Evolutionary conservation across 225 moss, liverwort and hornwort genomes (phyloP).

Genomic region (Pseudoscleropodium purum): DNA sequence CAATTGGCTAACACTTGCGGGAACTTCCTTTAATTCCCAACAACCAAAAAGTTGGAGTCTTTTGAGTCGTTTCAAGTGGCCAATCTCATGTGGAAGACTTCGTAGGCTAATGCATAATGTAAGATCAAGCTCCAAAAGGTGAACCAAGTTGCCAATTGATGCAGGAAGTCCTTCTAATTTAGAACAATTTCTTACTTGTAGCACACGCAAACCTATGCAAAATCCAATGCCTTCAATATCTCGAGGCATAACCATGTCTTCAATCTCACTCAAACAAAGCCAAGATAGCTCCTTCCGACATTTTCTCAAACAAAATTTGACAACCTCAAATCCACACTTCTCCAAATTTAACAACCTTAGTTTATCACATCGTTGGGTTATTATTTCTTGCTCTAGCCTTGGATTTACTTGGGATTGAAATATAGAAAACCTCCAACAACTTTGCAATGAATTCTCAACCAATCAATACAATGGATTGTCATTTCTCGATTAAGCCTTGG

Average conservation of each 20-base stretch:
- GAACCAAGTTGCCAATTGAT: not conserved
- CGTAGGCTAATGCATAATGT: no score
- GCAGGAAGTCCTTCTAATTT: rapidly evolving
- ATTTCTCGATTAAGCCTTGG: rapidly evolving
- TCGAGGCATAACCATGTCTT: rapidly evolving
- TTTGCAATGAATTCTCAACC: not conserved
- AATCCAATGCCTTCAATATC: not conserved
- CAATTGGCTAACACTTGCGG: rapidly evolving
- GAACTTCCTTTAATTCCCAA: rapidly evolving
- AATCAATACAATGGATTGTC: not conserved
- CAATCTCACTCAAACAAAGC: not conserved
- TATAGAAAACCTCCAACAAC: rapidly evolving
- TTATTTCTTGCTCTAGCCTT: not conserved
- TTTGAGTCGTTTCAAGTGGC: not conserved
- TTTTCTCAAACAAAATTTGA: not conserved
- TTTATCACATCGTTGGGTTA: not conserved
- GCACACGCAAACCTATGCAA: not conserved
- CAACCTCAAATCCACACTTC: not conserved
- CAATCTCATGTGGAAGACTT: not conserved
- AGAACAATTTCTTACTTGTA: not conserved
- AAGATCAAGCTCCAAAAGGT: not conserved
- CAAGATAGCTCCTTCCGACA: not conserved
- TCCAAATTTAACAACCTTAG: not conserved
- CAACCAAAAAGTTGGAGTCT: rapidly evolving
- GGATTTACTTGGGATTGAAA: not conserved